Conservation (phyloP, 176 grass and related monocot genomes). For the Oryza glaberrima region DNA sequence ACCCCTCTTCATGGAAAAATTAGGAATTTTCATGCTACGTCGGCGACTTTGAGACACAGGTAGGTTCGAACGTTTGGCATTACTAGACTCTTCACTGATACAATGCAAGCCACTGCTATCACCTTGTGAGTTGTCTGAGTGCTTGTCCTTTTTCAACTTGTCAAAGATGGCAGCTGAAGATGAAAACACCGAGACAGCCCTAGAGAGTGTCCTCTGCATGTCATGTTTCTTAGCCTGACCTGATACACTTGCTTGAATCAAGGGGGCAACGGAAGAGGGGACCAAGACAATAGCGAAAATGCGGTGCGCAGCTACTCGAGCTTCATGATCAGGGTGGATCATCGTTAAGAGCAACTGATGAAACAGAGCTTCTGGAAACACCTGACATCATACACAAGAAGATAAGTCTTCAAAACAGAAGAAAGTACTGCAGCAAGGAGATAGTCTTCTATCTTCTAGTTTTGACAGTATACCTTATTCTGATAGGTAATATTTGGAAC, state of each 20-base stretch:
- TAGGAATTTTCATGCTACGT: conserved; percentile 63
- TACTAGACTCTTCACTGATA: conserved; percentile 50
- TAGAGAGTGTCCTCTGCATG: conserved; percentile 93
- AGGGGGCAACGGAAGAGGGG: conserved; percentile 87
- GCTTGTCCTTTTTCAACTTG: conserved; percentile 80
- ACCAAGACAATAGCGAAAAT: conserved; percentile 99
- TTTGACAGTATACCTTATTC: conserved; percentile 68
- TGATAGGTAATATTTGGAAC: conserved; percentile 95
- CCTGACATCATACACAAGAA: conserved; percentile 56
- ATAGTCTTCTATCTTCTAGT: conserved; percentile 28
- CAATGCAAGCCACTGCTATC: conserved; percentile 45
- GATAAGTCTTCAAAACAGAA: conserved; percentile 36
- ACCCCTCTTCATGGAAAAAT: conserved; percentile 69
- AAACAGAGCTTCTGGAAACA: conserved; percentile 96
- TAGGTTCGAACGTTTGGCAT: conserved; percentile 55
- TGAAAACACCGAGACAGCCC: conserved; percentile 98
- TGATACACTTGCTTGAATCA: conserved; percentile 49
- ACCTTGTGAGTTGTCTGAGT: conserved; percentile 57
- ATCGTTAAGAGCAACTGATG: conserved; percentile 97
- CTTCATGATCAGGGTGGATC: conserved; percentile 95
- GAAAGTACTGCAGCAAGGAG: conserved; percentile 18
- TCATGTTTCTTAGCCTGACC: conserved; percentile 59
- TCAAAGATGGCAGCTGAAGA: conserved; percentile 99
- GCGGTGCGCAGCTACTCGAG: conserved; percentile 82
- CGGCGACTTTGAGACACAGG: conserved; percentile 67